Evolutionary conservation across 192 early-diverging fungal genomes (phyloP).

Genomic region (Pecoramyces ruminantium): DNA sequence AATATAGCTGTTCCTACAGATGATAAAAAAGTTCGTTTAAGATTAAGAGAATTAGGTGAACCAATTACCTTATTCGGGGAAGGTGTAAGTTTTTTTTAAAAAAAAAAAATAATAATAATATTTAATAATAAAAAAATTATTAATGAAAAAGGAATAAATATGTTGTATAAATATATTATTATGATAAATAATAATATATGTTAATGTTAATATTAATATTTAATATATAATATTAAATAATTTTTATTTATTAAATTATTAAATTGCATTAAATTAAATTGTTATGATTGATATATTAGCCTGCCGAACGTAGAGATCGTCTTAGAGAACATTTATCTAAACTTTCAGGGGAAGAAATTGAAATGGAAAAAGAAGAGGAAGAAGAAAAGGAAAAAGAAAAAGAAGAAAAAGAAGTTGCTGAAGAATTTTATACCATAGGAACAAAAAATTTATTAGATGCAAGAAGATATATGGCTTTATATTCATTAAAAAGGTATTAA

Average conservation of each 20-base stretch:
- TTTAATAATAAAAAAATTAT: too few species aligned
- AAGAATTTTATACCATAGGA: slow-evolving; percentile 75
- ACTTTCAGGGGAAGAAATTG: slow-evolving; percentile 19
- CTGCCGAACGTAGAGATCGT: slow-evolving; percentile 67
- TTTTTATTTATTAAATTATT: neutral
- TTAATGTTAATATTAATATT: too few species aligned
- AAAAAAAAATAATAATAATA: neutral
- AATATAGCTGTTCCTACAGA: slow-evolving; percentile 80
- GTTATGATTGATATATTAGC: slow-evolving; percentile 6
- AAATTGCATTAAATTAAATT: too few species aligned
- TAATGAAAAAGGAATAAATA: neutral
- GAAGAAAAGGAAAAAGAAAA: slow-evolving; percentile 31
- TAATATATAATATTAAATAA: too few species aligned
- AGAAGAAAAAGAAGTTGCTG: slow-evolving; percentile 19
- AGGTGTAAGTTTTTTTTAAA: slow-evolving; percentile 38
- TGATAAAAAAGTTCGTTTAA: slow-evolving; percentile 54
- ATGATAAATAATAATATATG: too few species aligned
- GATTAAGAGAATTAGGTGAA: slow-evolving; percentile 58
- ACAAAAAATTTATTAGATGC: slow-evolving; percentile 46
- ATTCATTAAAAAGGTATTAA: slow-evolving; percentile 46
- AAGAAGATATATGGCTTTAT: slow-evolving; percentile 47
- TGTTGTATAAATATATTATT: too few species aligned
- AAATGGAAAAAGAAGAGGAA: slow-evolving; percentile 24
- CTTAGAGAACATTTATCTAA: slow-evolving; percentile 56
- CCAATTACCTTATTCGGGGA: slow-evolving; percentile 90